Evolutionary conservation across 768 basidiomycete genomes (phyloP), one percentile per base, ranked within the genome.

Genomic region (Austroboletus festivus): DNA sequence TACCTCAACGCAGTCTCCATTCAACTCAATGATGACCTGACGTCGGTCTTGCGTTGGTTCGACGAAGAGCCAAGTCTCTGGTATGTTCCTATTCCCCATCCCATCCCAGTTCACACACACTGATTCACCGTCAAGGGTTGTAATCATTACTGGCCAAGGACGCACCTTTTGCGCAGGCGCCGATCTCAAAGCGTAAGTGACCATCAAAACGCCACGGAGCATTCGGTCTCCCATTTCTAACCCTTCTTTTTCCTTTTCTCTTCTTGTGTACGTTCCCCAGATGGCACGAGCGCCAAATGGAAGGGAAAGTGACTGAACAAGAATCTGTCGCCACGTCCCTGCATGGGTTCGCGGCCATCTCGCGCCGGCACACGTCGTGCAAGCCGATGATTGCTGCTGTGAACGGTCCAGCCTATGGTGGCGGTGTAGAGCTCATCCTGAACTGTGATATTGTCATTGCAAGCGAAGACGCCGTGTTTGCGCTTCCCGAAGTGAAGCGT

Each of bases 371-470:
- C 34, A 64, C 63, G 30, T 79, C 79, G 1, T 72, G 65, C 51
- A 91, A 91, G 60, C 87, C 87, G 6, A 79, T 89, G 44, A 84
- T 91, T 40, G 89, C 89, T 12, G 89, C 89, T 3, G 88, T 89
- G 1, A 79, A 82, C 49, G 89, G 89, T n/a, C 77, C 82, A 24
- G 80, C 83, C 0, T 80, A 79, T 40, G 83, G 83, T 28, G 85
- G 85, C 2, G 85, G 82, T 7, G 70, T 78, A 53, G 85, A 86
- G 60, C 75, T 86, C 42, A 53, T 88, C 2, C 56, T 90, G 5
- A 92, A 91, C 54, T 89, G 86, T 52, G 89, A 91, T 58, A 59
- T 90, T 22, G 86, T 90, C 44, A 64, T 91, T 18, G 83, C 89
- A 2, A 77, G 73, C 51, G 73, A 81, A 42, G 77, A 80, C 15